Percentiles rank a stretch among this genome's conserved stretches.
Conservation (phyloP, 1,139 yeast species). For the Suhomyces atakaporum region DNA sequence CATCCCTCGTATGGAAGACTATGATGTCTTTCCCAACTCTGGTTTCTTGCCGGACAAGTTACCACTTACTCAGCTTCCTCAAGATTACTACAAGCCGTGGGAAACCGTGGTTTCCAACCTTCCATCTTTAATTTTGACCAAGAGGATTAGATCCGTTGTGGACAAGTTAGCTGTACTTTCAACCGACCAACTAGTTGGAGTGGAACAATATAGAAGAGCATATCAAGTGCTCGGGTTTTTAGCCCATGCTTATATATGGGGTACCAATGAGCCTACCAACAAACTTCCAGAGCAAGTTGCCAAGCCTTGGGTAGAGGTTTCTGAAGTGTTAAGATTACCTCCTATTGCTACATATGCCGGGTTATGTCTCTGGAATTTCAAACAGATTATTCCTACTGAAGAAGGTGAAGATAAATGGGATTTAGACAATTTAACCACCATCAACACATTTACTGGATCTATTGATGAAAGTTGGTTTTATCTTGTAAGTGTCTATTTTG, state of each 20-base stretch:
- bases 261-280: constrained; percentile 66
- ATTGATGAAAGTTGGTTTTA: constrained; percentile 95
- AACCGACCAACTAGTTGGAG: constrained; percentile 41
- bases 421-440: constrained; percentile 72
- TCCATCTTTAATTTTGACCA: constrained; percentile 72
- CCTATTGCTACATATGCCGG: constrained; percentile 90
- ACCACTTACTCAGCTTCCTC: constrained; percentile 64
- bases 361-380: constrained; percentile 85
- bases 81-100: constrained; percentile 74
- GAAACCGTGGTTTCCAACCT: constrained; percentile 64
- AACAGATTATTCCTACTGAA: constrained; percentile 54
- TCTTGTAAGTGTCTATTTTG: constrained; percentile 83
- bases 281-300: constrained; percentile 69
- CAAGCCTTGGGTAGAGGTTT: constrained; percentile 62
- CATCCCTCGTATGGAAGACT: constrained; percentile 49
- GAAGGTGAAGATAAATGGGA: constrained; percentile 41
- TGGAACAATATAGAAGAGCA: constrained; percentile 70
- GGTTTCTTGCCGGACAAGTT: constrained; percentile 77
- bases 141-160: constrained; percentile 57
- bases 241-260: constrained; percentile 91
- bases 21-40: constrained; percentile 64
- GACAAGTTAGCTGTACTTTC: constrained; percentile 61
- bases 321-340: constrained; percentile 69
- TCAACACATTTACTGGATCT: constrained; percentile 85
- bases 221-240: constrained; percentile 76